Conservation (phyloP, 2,329 filamentous ascomycete species). For the Blastomyces gilchristii region DNA sequence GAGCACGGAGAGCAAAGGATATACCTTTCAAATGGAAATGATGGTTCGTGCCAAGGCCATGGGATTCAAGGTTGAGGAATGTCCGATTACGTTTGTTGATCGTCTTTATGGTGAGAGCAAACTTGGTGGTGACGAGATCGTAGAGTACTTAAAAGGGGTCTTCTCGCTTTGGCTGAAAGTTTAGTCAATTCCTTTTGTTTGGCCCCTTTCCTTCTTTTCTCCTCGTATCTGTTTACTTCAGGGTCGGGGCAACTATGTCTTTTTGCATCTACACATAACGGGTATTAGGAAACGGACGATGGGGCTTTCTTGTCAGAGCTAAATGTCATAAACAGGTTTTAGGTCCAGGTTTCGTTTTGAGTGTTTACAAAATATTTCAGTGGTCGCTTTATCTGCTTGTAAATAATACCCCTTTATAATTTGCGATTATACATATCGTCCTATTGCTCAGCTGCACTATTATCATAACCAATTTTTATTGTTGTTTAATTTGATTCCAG, state of each 20-base stretch:
- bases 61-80: conserved; percentile 88
- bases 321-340: not conserved
- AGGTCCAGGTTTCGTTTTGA: not conserved
- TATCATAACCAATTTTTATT: not conserved
- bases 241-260: not conserved
- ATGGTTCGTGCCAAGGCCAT: conserved; percentile 95
- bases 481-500: not conserved
- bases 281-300: not conserved
- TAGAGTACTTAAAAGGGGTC: conserved; percentile 86
- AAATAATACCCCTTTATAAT: conserved; percentile 5
- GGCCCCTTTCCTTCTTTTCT: not conserved
- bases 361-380: not conserved
- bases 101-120: conserved; percentile 92
- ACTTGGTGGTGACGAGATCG: conserved; percentile 88
- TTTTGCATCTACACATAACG: not conserved
- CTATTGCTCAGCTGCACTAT: not conserved
- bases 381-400: not conserved
- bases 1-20: conserved; percentile 90
- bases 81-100: conserved; percentile 94
- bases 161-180: conserved; percentile 69
- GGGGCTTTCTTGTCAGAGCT: not conserved
- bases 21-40: conserved; percentile 99
- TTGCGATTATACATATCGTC: not conserved
- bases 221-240: conserved; percentile 9
- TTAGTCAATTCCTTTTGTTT: conserved; percentile 25